Base-by-base conservation (phyloP, 495 filamentous ascomycete species). In the Xylaria castorea region DNA sequence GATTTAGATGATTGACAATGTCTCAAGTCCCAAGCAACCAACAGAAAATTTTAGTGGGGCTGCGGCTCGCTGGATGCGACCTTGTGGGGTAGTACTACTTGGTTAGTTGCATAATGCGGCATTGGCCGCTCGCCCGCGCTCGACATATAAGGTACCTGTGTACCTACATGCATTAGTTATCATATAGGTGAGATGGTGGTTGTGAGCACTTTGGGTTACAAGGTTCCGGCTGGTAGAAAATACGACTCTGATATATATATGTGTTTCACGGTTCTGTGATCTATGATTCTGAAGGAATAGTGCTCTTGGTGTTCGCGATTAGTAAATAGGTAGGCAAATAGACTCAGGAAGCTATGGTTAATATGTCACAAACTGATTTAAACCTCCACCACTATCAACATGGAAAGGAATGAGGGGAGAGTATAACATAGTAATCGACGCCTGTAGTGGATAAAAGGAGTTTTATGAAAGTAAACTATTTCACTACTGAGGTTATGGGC, bases 1-100 rank as follows among this genome's bases (percentile, higher is more conserved):
- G n/a, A 40, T 68, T 2, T n/a, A 27, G 12, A 32, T 51, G 18
- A 51, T 9, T 27, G 9, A 40, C 6, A 40, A 40, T 7, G 55
- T 14, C 3, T 8, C 36, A 38, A 40, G 34, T 36, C 18, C 42
- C 3, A 58, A 44, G n/a, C 25, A 40, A 42, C 20, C 38, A 22
- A 71, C 60, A 65, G 69, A 71, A 71, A 71, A 71, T 71, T 71
- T 71, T 64, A 65, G 69, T 71, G 69, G 69, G 18, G 58, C 60
- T 32, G 60, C 46, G 60, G 69, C 69, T 55, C 30, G 20, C 9
- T 71, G 30, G 58, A 40, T 50, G 53, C 44, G 58, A 50, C 46
- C 58, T 64, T 63, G 69, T 64, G 69, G 69, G 36, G 58, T 48
- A 61, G 69, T 46, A 36, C 67, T 46, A 36, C 67, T 61, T 61